Evolutionary conservation across 2,329 filamentous ascomycete species (phyloP).

Genomic region (Cladosporium sp.): DNA sequence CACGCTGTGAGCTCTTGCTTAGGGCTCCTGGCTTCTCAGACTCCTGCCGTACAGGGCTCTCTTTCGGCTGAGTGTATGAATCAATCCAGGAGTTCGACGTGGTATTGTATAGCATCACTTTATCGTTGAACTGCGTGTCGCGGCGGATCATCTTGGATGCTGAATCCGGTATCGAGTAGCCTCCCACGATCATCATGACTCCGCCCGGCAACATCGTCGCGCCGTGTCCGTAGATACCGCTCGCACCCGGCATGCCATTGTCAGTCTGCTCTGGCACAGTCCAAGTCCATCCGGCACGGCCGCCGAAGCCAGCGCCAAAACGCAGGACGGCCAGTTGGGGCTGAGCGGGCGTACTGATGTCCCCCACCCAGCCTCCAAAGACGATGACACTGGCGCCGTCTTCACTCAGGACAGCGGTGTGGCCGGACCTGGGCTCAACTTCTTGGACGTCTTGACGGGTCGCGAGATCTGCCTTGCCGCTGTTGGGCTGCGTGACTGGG

Average conservation of each 20-base stretch:
- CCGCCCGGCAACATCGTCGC: conserved; percentile 55
- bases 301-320: conserved; percentile 66
- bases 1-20: conserved; percentile 40
- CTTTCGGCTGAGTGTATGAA: conserved; percentile 44
- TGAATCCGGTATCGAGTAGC: conserved; percentile 45
- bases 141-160: conserved; percentile 26
- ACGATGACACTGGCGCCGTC: conserved; percentile 74
- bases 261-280: conserved; percentile 50
- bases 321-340: conserved; percentile 76
- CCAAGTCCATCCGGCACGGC: conserved; percentile 61
- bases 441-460: conserved; percentile 26
- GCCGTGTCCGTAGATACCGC: conserved; percentile 56
- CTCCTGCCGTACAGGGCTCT: not conserved
- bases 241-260: conserved; percentile 35
- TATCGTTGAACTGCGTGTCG: conserved; percentile 26
- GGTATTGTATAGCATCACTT: conserved; percentile 54
- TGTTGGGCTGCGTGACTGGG: conserved; percentile 48
- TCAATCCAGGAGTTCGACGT: conserved; percentile 54
- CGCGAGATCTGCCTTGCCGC: conserved; percentile 48
- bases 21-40: conserved; percentile 30
- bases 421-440: conserved; percentile 79
- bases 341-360: conserved; percentile 65
- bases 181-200: conserved; percentile 56
- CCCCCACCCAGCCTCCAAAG: conserved; percentile 88
- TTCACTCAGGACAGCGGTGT: conserved; percentile 73